Base-by-base conservation (phyloP, 768 basidiomycete species). In the Zangia roseola region DNA sequence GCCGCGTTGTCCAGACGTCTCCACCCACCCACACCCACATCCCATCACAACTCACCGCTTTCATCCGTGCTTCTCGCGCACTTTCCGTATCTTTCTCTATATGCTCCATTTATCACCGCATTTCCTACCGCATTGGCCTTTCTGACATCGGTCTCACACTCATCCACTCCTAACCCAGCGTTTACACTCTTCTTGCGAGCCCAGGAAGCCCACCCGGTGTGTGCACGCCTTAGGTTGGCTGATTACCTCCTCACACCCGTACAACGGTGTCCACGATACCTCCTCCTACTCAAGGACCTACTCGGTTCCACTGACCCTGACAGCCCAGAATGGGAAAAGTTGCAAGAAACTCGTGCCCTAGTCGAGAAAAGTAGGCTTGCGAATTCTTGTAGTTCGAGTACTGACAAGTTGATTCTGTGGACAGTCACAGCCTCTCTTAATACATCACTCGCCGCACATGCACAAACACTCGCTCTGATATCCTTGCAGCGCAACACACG, bases 221-320 rank as follows among this genome's bases (percentile, higher is more conserved):
- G 89, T 59, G 82, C 82, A 30, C 86, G 80, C 62, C 76, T 94
- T 41, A 84, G 84, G 58, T 72, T 94, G 25, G 76, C 85, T 8
- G 89, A 92, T 61, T 94, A 91, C 84, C 77, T 94, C 10, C 74
- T 94, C 45, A 89, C 88, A 3, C 83, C 91, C 40, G 86, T 94
- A 7, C 91, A 94, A 65, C 79, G 91, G 47, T 92, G 90, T 65
- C 92, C 92, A 5, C 78, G 92, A 47, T 94, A 94, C 62, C 76
- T 92, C 8, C 76, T 94, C 10, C 72, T 94, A 10, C 77, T 94
- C 43, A 91, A 84, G 66, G 91, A 94, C 62, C 75, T 94, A 31
- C 81, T 91, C 30, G 64, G 67, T n/a, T 80, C 81, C 50, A 89
- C 86, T 14, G 76, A 78, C 31, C 68, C 72, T 5, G 80, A 81